phyloP scores from a whole-genome alignment of 805 yeast genomes.

The Hanseniaspora clermontiae region DNA sequence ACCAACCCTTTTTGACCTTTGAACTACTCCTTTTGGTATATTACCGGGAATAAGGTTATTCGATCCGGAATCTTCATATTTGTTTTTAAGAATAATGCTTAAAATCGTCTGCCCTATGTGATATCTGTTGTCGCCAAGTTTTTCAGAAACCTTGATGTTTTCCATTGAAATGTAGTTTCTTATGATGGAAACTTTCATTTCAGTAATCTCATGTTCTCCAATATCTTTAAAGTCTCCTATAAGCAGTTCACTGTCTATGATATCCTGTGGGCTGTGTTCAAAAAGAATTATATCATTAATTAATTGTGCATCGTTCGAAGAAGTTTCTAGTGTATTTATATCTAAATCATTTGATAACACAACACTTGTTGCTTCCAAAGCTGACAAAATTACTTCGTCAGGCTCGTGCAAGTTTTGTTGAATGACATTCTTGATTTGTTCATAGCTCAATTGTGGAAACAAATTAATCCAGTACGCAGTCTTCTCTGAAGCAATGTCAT shows the following conservation, averaged over 20 bases:
- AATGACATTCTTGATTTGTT: neutral
- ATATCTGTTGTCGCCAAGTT: neutral
- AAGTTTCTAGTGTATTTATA: neutral
- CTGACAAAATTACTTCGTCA: neutral
- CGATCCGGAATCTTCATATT: neutral
- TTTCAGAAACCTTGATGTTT: neutral
- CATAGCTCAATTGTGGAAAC: neutral
- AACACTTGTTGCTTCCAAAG: constrained; percentile 12
- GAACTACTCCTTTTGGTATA: neutral
- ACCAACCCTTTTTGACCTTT: neutral
- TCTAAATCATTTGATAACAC: neutral
- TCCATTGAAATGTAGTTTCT: neutral
- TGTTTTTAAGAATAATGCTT: neutral
- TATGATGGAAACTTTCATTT: neutral
- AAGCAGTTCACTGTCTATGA: neutral
- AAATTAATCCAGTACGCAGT: constrained; percentile 22
- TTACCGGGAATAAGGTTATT: too few species aligned
- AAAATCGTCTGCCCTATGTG: neutral
- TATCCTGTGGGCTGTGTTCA: neutral
- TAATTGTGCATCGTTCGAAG: neutral
- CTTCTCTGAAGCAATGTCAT: constrained; percentile 28
- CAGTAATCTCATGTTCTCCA: neutral
- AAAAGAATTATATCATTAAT: neutral
- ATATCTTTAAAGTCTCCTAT: neutral
- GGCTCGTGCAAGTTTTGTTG: constrained; percentile 2